These are phyloP conservation scores for Bauhinia variegata DNA, from an alignment of 306 rosid species.

Conservation along the genomic window DNA sequence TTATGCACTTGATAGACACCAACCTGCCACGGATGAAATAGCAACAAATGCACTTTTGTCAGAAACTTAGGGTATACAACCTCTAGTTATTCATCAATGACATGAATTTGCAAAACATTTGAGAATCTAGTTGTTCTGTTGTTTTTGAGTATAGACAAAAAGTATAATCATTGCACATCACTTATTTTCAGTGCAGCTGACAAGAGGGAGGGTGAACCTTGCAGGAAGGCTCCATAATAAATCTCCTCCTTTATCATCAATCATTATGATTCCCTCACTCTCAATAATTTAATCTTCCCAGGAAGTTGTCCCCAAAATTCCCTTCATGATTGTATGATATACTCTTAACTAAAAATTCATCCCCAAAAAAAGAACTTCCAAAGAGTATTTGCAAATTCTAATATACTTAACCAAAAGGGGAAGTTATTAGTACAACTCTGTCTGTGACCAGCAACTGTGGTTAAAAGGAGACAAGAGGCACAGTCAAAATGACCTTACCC, in stretches of 20 bases:
- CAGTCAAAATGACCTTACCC: conserved; percentile 63
- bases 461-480: background rate
- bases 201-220: background rate
- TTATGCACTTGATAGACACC: background rate
- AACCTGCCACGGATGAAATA: background rate
- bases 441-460: conserved; percentile 2
- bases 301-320: background rate
- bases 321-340: background rate
- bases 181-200: background rate
- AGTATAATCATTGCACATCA: conserved; percentile 14
- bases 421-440: background rate
- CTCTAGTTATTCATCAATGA: background rate
- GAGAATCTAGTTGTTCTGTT: background rate
- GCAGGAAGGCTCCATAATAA: background rate
- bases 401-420: background rate
- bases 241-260: background rate
- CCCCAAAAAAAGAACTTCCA: background rate
- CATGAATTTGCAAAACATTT: conserved; percentile 2
- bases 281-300: background rate
- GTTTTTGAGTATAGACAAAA: background rate
- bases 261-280: background rate
- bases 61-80: background rate
- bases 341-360: background rate
- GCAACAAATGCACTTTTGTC: background rate
- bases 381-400: background rate